Conservation (phyloP, 1,284 basidiomycete species). For the Trichosporon inkin region DNA sequence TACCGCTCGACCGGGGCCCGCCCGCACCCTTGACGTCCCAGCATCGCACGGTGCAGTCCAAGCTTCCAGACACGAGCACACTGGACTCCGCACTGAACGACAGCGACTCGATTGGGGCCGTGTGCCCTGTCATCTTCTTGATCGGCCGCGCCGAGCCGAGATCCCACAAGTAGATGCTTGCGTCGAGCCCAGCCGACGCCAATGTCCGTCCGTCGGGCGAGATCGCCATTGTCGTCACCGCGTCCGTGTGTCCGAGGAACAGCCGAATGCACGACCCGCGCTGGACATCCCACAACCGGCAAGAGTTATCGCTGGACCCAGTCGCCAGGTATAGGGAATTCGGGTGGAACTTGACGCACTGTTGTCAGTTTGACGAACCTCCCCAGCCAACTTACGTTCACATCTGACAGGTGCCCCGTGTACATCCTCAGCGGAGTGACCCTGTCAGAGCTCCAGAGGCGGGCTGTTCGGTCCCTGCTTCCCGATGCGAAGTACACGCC, state of each 20-base stretch:
- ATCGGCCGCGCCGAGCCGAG: slow-evolving; percentile 85
- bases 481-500: slow-evolving; percentile 98
- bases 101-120: slow-evolving; percentile 79
- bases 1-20: slow-evolving; percentile 51
- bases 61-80: slow-evolving; percentile 79
- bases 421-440: slow-evolving; percentile 84
- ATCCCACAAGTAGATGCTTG: slow-evolving; percentile 94
- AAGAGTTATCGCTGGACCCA: slow-evolving; percentile 92
- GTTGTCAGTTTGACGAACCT: background rate
- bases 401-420: slow-evolving; percentile 93
- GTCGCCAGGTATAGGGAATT: slow-evolving; percentile 97
- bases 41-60: slow-evolving; percentile 91
- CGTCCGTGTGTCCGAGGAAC: slow-evolving; percentile 90
- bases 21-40: slow-evolving; percentile 91
- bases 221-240: slow-evolving; percentile 81
- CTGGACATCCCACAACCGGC: slow-evolving; percentile 98
- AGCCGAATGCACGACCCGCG: slow-evolving; percentile 87
- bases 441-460: slow-evolving; percentile 93
- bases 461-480: slow-evolving; percentile 87
- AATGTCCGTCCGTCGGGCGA: slow-evolving; percentile 92
- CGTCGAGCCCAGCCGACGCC: slow-evolving; percentile 87
- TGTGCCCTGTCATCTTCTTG: slow-evolving; percentile 96
- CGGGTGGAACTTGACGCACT: slow-evolving; percentile 96
- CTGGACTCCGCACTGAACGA: slow-evolving; percentile 88
- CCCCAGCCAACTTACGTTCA: slow-evolving; percentile 77